Evolutionary conservation across 140 eudicot genomes (phyloP).

Genomic region (Erigeron philadelphicus): DNA sequence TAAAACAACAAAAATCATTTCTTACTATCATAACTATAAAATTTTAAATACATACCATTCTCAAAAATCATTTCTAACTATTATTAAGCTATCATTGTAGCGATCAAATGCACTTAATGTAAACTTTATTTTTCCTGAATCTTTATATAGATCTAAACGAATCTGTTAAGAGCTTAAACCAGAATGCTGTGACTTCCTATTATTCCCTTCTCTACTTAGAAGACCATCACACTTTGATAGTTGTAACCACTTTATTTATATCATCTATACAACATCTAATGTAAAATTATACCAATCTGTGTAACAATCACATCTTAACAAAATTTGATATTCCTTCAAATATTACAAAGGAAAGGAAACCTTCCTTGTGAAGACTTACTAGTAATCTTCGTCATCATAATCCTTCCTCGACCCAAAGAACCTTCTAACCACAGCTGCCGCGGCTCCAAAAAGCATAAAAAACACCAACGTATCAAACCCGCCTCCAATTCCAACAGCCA

Average conservation of each 20-base stretch:
- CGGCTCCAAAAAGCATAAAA: conserved; percentile 74
- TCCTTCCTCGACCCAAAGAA: conserved; percentile 52
- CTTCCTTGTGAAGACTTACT: conserved; percentile 1
- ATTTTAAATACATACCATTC: no score
- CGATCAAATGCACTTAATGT: no score
- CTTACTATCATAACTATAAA: no score
- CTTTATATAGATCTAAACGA: no score
- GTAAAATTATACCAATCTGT: conserved; percentile 1
- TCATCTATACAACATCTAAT: conserved; percentile 15
- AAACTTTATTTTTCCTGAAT: no score
- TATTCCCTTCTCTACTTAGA: no score
- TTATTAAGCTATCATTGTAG: no score
- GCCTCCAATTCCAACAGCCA: conserved; percentile 91
- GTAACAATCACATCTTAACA: conserved; percentile 12
- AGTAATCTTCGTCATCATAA: conserved; percentile 60
- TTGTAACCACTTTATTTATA: not conserved
- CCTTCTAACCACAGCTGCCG: conserved; percentile 69
- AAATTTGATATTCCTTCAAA: conserved; percentile 12
- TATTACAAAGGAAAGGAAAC: not conserved
- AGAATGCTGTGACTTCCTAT: no score
- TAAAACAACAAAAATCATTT: no score
- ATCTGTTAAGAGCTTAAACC: no score
- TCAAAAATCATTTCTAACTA: no score
- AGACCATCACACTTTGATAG: not conserved
- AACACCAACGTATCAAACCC: conserved; percentile 70